A percentile compares a stretch with the other conserved stretches of the same genome.
Evolutionary conservation across 1,284 basidiomycete genomes (phyloP).

Genomic region (Fomitiporia mediterranea): DNA sequence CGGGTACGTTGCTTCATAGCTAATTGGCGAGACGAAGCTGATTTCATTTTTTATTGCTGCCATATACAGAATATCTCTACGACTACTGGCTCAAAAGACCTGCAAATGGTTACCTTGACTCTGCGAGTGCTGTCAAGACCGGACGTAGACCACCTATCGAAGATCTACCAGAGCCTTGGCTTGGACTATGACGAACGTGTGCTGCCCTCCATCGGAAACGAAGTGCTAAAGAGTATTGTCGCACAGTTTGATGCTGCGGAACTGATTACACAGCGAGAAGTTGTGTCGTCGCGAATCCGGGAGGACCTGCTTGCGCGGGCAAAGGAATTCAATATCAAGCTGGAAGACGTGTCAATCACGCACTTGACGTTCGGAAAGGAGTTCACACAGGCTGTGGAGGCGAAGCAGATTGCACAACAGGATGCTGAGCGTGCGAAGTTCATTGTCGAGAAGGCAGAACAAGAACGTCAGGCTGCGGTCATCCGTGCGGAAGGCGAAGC

Average conservation of each 20-base stretch:
- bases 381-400: slow-evolving; percentile 86
- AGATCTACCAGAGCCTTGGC: slow-evolving; percentile 94
- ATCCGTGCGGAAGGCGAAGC: slow-evolving; percentile 99
- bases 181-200: slow-evolving; percentile 98
- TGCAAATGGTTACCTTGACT: slow-evolving; percentile 98
- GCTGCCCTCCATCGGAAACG: slow-evolving; percentile 91
- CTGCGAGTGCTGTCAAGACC: slow-evolving; percentile 94
- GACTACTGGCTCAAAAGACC: slow-evolving; percentile 92
- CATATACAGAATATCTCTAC: slow-evolving; percentile 85
- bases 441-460: slow-evolving; percentile 98
- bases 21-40: neutral
- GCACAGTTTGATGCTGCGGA: slow-evolving; percentile 99
- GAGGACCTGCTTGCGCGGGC: slow-evolving; percentile 92
- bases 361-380: slow-evolving; percentile 79
- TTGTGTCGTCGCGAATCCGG: slow-evolving; percentile 90
- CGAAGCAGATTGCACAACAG: slow-evolving; percentile 96
- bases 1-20: slow-evolving; percentile 47
- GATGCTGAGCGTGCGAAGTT: slow-evolving; percentile 99
- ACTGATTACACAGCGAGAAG: slow-evolving; percentile 86
- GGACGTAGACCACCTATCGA: slow-evolving; percentile 82
- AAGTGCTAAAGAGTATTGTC: slow-evolving; percentile 96
- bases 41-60: slow-evolving; percentile 7
- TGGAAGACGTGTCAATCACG: slow-evolving; percentile 98
- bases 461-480: slow-evolving; percentile 97
- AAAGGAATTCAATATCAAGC: slow-evolving; percentile 91